Base-by-base conservation (phyloP, 495 filamentous ascomycete species). In the Bryoglossum gracile region DNA sequence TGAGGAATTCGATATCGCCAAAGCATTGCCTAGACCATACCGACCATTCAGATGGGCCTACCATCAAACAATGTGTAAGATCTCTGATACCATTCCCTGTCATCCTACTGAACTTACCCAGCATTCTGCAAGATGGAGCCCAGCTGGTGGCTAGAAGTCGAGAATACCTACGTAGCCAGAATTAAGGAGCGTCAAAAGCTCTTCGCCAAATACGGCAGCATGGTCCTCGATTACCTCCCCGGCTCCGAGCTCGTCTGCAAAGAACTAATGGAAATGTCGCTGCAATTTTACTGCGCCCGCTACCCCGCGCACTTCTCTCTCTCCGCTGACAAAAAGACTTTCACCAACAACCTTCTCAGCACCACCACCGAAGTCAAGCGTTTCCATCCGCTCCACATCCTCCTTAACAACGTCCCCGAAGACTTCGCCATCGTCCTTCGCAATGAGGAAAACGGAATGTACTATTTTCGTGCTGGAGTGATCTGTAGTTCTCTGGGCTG, bases 1-100 rank as follows among this genome's bases (percentile, higher is more conserved):
- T 55, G 68, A 78, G n/a, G 54, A 62, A 13, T 87, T 86, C 54
- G 66, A 83, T 48, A 81, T 85, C 37, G 63, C 74, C 22, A 82
- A 71, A 51, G 84, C 85, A 0, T 59, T 74, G 14, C 74, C 84
- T n/a, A 71, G 84, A 26, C 85, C 82, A 11, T 84, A 86, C 62
- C 73, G 89, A 22, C 89, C 89, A 0, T 89, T 95, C 39, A 68
- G 89, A 61, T 95, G 89, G 89, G 65, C 72, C 0, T 95, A 95
- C 62, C 85, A 92, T 62, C 89, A 95, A 63, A 94, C 89, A 0
- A 95, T 95, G 89, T 87, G 89, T 94, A 77, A 51, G 82, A 73
- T 21, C 10, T 26, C n/a, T 25, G 8, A 2, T 32, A 14, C 22
- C 65, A 48, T 36, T 18, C 25, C 48, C 48, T 28, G 46, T 26